A percentile compares a stretch with the other conserved stretches of the same genome.
These are phyloP conservation scores for Osmanthus fragrans DNA, from an alignment of 257 asterid species.

Conservation along the genomic window DNA sequence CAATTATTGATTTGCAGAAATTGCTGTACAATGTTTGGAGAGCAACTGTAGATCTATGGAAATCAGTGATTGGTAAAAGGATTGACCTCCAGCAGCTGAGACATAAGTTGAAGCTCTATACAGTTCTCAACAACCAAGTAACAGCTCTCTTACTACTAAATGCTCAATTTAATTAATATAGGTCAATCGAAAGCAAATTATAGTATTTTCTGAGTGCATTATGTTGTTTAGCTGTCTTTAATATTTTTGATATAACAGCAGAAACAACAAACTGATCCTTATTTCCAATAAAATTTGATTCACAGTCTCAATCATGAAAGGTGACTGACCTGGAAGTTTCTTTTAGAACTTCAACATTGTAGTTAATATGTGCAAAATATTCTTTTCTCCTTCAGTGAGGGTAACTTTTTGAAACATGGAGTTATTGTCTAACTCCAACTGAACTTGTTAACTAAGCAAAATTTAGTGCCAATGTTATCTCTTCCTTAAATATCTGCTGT, in stretches of 20 bases:
- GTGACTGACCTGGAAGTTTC: too few species aligned
- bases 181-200: not conserved
- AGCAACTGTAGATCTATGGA: constrained; percentile 47
- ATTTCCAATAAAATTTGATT: not conserved
- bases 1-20: constrained; percentile 53
- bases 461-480: too few species aligned
- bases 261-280: not conserved
- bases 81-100: constrained; percentile 58
- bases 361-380: too few species aligned
- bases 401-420: too few species aligned
- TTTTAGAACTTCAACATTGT: too few species aligned
- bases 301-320: not conserved
- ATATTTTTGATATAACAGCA: not conserved
- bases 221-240: not conserved
- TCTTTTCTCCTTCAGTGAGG: too few species aligned
- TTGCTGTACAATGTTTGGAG: constrained; percentile 57
- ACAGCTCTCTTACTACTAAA: constrained; percentile 6
- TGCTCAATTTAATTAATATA: too few species aligned
- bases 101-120: constrained; percentile 57
- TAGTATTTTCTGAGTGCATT: not conserved
- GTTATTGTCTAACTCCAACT: too few species aligned
- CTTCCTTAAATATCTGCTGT: too few species aligned
- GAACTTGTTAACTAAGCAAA: too few species aligned
- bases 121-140: constrained; percentile 68
- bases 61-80: constrained; percentile 54